Base-by-base conservation (phyloP, 495 filamentous ascomycete genomes). In the Aspergillus sclerotiicarbonarius region DNA sequence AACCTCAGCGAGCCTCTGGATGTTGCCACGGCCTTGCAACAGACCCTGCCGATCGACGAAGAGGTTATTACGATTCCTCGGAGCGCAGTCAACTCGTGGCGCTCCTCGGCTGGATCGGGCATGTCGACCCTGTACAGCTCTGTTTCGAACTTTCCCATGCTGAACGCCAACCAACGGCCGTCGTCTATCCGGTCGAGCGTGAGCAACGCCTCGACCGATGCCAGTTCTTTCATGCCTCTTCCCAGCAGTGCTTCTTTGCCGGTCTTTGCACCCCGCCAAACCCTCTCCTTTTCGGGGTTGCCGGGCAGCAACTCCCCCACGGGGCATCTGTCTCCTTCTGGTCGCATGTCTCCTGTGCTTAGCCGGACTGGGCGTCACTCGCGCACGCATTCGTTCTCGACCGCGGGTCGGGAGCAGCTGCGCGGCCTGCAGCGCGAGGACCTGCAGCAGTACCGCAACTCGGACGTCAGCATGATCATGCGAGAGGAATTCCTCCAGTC, bases 391-490 rank as follows among this genome's bases (percentile, higher is more conserved):
- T 71, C 69, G 8, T 41, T 73, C 16, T 76, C 71, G 6, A 73
- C 67, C 4, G 63, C 58, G 10, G 73, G 70, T 8, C 55, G 73
- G 7, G 71, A 76, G 50, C 70, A 74, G 56, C 39, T 75, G 45
- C 72, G 69, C 39, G 70, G 75, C 21, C 57, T 77, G 21, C 67
- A 71, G 9, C 70, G 74, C 8, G 73, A 76, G 45, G 73, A 75
- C 32, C 52, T 72, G 57, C 62, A 64, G 31, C 74, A 67, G 50
- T 77, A 76, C 53, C 73, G 73, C 33, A 75, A 75, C 53, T 73
- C 74, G 43, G 74, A 77, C 61, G 63, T 77, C 32, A 77, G 71
- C 58, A 57, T 61, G n/a, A 72, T 73, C 56, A 72, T 73, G 70
- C 59, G 71, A 46, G 73, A 77, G 3, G 74, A 76, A 31, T 76